Conservation (phyloP, 352 stramenopile species). For the Thalassiosira mediterranea region DNA sequence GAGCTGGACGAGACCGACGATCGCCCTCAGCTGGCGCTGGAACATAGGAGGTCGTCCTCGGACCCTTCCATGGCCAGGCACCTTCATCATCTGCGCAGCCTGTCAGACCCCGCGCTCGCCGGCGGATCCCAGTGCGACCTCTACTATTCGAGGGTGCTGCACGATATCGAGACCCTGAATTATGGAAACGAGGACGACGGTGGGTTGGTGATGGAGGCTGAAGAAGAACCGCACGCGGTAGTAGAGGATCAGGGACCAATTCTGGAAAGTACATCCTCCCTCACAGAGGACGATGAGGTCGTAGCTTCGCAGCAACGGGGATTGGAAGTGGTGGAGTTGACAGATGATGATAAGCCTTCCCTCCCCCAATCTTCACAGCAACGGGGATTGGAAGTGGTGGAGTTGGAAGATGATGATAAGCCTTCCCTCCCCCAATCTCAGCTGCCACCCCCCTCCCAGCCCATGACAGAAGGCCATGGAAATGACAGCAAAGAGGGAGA, state of each 20-base stretch:
- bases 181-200: slow-evolving; percentile 9
- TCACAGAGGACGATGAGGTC: slow-evolving; percentile 7
- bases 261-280: slow-evolving; percentile 12
- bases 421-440: no score
- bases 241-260: neutral
- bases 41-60: neutral
- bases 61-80: neutral
- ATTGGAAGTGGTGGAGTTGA: neutral
- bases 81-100: slow-evolving; percentile 3
- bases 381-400: neutral
- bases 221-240: neutral
- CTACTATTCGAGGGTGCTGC: slow-evolving; percentile 45
- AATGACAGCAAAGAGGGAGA: neutral
- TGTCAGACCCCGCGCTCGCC: slow-evolving; percentile 5
- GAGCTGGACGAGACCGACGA: neutral
- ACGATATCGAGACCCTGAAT: slow-evolving; percentile 31
- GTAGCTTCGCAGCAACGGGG: neutral
- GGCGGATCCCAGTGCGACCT: slow-evolving; percentile 25
- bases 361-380: no score
- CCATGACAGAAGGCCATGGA: neutral
- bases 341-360: neutral
- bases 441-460: neutral
- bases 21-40: neutral
- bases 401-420: neutral
- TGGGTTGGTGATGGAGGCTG: neutral